A percentile compares a stretch with the other conserved stretches of the same genome.
Conservation (phyloP, 495 filamentous ascomycete species). For the Hyaloscypha bicolor region DNA sequence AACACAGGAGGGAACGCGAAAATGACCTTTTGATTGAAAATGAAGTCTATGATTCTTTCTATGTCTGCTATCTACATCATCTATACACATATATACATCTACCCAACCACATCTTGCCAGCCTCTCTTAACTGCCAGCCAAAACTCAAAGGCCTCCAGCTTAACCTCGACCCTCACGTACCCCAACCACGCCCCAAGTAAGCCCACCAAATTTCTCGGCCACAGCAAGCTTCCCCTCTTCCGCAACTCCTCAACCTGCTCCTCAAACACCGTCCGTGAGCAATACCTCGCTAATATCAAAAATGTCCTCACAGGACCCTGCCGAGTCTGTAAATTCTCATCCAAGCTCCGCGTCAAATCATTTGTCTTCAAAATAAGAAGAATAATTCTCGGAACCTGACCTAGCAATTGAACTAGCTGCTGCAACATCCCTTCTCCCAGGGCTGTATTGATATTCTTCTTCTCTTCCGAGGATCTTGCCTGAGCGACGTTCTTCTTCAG, state of each 20-base stretch:
- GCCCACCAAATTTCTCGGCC: slow-evolving; percentile 51
- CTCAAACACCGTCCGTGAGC: slow-evolving; percentile 82
- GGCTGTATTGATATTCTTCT: slow-evolving; percentile 76
- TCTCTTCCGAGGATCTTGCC: slow-evolving; percentile 69
- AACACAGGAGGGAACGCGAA: not conserved
- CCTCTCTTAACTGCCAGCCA: slow-evolving; percentile 58
- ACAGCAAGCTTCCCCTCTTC: slow-evolving; percentile 44
- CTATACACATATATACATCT: slow-evolving; percentile 16
- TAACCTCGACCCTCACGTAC: slow-evolving; percentile 51
- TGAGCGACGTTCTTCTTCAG: slow-evolving; percentile 64
- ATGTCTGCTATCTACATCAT: not conserved
- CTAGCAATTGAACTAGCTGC: slow-evolving; percentile 84
- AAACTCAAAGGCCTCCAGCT: slow-evolving; percentile 59
- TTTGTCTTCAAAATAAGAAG: slow-evolving; percentile 98
- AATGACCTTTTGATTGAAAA: too few species aligned
- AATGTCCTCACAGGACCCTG: slow-evolving; percentile 88
- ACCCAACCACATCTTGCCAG: slow-evolving; percentile 20
- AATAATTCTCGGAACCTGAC: slow-evolving; percentile 87
- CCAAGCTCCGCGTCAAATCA: slow-evolving; percentile 90
- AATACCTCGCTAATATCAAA: slow-evolving; percentile 92
- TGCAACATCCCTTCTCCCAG: slow-evolving; percentile 86
- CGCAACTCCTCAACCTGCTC: slow-evolving; percentile 78
- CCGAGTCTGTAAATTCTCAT: slow-evolving; percentile 89
- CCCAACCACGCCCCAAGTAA: slow-evolving; percentile 53
- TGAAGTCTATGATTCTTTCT: not conserved